phyloP scores from a whole-genome alignment of 202 grass and related monocot genomes.

The Setaria italica region DNA sequence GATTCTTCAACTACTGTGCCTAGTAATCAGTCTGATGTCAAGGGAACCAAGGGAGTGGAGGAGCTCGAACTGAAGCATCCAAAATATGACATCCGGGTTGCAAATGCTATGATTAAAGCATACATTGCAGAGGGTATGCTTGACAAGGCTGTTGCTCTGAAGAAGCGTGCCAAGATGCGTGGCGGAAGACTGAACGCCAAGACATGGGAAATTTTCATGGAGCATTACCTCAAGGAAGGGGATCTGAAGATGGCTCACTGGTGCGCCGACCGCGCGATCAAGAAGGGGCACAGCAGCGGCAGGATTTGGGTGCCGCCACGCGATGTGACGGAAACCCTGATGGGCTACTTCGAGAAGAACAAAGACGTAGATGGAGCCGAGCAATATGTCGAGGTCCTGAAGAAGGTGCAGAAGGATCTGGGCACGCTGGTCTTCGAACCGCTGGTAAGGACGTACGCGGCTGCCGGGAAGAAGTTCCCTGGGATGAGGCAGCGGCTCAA shows the following conservation, averaged over 20 bases:
- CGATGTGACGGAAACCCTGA: slow-evolving; percentile 56
- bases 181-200: slow-evolving; percentile 94
- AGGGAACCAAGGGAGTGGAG: slow-evolving; percentile 31
- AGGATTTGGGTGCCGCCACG: slow-evolving; percentile 68
- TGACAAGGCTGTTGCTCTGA: slow-evolving; percentile 73
- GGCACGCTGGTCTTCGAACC: slow-evolving; percentile 63
- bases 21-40: slow-evolving; percentile 32
- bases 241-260: slow-evolving; percentile 81
- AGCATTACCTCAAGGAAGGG: slow-evolving; percentile 69
- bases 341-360: slow-evolving; percentile 69
- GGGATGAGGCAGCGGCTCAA: slow-evolving; percentile 79
- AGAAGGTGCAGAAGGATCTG: slow-evolving; percentile 64
- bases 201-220: slow-evolving; percentile 96
- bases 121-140: slow-evolving; percentile 84
- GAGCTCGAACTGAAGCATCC: slow-evolving; percentile 44
- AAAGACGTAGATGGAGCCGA: slow-evolving; percentile 75
- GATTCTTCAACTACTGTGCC: slow-evolving; percentile 40
- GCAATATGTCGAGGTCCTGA: slow-evolving; percentile 63
- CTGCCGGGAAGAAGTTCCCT: slow-evolving; percentile 71
- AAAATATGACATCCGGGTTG: slow-evolving; percentile 86
- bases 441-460: slow-evolving; percentile 60
- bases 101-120: slow-evolving; percentile 90
- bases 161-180: slow-evolving; percentile 76
- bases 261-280: slow-evolving; percentile 82
- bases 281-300: slow-evolving; percentile 77